These are phyloP conservation scores for Phaeophleospora eucalypticola DNA, from an alignment of 2,329 filamentous ascomycete species.

Conservation along the genomic window DNA sequence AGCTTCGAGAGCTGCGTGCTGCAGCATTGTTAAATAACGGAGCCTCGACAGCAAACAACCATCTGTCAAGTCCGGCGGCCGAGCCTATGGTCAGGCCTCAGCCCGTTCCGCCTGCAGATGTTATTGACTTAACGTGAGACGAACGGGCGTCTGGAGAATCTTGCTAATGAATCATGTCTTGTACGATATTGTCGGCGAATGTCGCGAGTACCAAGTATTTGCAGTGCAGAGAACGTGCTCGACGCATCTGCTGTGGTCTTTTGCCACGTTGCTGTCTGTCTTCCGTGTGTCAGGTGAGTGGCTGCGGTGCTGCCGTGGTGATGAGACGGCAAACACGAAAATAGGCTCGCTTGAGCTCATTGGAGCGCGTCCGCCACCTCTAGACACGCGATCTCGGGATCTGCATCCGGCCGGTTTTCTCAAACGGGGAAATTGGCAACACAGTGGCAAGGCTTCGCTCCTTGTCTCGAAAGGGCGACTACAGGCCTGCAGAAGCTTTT, in stretches of 20 bases:
- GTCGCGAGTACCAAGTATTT: too few species aligned
- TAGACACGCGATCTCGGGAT: neutral
- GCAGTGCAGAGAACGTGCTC: too few species aligned
- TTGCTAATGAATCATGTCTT: too few species aligned
- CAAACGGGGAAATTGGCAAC: neutral
- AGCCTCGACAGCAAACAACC: too few species aligned
- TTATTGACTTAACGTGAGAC: conserved; percentile 19
- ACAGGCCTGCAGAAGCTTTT: neutral
- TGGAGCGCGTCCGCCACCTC: neutral
- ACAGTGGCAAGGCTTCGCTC: too few species aligned
- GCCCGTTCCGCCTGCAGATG: neutral
- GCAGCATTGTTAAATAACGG: neutral
- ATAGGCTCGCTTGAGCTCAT: neutral
- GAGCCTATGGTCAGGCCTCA: neutral
- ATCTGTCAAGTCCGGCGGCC: neutral
- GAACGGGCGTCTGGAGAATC: neutral
- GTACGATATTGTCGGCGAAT: too few species aligned
- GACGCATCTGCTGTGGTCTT: too few species aligned
- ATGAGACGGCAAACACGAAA: neutral
- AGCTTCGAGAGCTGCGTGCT: neutral
- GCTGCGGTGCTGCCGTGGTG: neutral
- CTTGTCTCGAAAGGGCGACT: too few species aligned
- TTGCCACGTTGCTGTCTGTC: too few species aligned
- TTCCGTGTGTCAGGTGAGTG: too few species aligned
- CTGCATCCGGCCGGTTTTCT: neutral